Percentiles rank a stretch among this genome's conserved stretches.
Conservation (phyloP, 257 asterid species). For the Fraxinus pennsylvanica region DNA sequence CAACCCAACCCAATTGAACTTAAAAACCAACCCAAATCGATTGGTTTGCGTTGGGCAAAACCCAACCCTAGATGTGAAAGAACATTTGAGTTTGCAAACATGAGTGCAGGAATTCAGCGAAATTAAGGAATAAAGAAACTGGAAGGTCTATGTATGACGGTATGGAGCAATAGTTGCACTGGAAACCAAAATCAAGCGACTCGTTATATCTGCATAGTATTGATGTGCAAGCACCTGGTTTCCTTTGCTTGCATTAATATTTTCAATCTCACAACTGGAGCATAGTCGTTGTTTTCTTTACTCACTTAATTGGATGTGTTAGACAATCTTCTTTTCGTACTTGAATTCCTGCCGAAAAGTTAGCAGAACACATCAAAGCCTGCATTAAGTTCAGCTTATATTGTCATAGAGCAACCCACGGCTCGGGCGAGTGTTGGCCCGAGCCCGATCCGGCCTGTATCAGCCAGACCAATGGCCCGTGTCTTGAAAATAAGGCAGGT, state of each 20-base stretch:
- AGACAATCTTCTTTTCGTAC: not conserved
- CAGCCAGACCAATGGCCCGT: too few species aligned
- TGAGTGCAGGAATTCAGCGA: not conserved
- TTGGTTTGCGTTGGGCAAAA: too few species aligned
- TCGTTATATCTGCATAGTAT: not conserved
- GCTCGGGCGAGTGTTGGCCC: too few species aligned
- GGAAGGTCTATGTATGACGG: not conserved
- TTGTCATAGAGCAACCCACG: not conserved
- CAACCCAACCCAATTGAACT: too few species aligned
- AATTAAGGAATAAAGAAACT: not conserved
- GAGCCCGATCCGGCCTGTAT: too few species aligned
- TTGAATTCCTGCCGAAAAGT: not conserved
- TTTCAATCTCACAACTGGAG: constrained; percentile 13
- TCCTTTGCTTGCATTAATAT: not conserved
- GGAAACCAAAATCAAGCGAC: not conserved
- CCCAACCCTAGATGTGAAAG: not conserved
- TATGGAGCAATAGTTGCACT: not conserved
- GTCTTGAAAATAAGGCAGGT: too few species aligned
- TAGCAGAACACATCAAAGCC: not conserved
- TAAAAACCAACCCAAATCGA: too few species aligned
- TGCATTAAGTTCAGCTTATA: not conserved
- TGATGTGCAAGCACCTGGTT: not conserved
- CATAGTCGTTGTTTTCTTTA: not conserved
- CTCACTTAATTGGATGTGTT: not conserved
- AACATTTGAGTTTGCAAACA: constrained; percentile 14